Base-by-base conservation (phyloP, 306 rosid genomes). In the Begonia loranthoides region DNA sequence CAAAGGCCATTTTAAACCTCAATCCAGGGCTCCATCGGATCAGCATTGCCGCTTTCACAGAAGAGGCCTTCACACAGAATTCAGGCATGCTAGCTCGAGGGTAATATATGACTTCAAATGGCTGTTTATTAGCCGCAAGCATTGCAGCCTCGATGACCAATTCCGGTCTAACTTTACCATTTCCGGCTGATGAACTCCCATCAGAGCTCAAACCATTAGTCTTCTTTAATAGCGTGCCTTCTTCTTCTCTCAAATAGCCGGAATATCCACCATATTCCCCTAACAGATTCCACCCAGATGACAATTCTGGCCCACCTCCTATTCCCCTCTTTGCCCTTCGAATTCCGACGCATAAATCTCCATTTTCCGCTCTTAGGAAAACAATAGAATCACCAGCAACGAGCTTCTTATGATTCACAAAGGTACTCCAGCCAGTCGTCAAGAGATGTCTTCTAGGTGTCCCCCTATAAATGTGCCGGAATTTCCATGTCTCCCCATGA, bases 1-100 rank as follows among this genome's bases (percentile, higher is more conserved):
- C 96, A 51, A 92, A 83, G 56, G 96, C 72, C 99, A 86, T 92
- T 88, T 87, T 92, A 73, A 92, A 87, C 70, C 96, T 73, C 86
- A 92, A 60, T 41, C 96, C 99, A 2, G 94, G 45, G 53, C 82
- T 67, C 99, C 83, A 77, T 14, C 72, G 64, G 66, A 76, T 77
- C 75, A 69, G 79, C 65, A 73, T 41, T 52, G 94, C 84, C 13
- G 78, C 65, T 64, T 78, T 89, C 43, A 92, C 82, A 57, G 69
- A 59, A 0, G 77, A 66, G 5, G 86, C 93, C 66, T 83, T 86
- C 49, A 92, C 93, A 53, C 99, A 86, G 61, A 92, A 86, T 60
- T 92, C 95, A 0, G 99, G 96, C 4, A 96, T 78, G 51, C 94
- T 71, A 12, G 82, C 89, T 15, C 96, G 74, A 22, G 99, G 99